Conservation (phyloP, 495 filamentous ascomycete genomes). For the Penicillium cataractarum region DNA sequence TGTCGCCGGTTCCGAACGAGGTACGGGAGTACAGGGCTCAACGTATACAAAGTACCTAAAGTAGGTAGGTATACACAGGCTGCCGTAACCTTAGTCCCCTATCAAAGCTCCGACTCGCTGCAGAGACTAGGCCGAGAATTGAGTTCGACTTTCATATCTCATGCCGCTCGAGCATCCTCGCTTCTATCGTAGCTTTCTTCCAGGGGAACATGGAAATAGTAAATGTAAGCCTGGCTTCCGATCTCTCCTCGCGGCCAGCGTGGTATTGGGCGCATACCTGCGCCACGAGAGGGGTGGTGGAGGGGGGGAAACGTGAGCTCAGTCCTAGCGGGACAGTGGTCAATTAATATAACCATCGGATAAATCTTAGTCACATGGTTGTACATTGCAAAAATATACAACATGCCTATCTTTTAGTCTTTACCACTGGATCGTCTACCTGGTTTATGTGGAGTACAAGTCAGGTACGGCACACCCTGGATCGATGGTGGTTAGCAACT, state of each 20-base stretch:
- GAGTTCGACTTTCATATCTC: not conserved
- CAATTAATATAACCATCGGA: not conserved
- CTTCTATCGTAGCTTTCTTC: not conserved
- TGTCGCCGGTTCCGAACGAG: not conserved
- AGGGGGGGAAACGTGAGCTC: slow-evolving; percentile 2
- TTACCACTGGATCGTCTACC: not conserved
- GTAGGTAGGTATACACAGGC: not conserved
- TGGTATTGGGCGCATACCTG: slow-evolving; percentile 19
- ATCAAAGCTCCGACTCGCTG: not conserved
- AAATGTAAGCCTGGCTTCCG: not conserved
- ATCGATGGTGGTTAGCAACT: not conserved
- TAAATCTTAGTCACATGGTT: not conserved
- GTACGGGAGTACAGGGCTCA: not conserved
- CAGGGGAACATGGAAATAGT: not conserved
- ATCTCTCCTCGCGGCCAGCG: slow-evolving; percentile 7
- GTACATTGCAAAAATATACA: no score
- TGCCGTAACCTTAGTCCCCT: not conserved
- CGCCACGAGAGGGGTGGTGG: slow-evolving; percentile 8
- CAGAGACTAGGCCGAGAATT: slow-evolving; percentile 1
- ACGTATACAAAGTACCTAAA: not conserved
- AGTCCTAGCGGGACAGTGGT: not conserved
- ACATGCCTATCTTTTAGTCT: not conserved
- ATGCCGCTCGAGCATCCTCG: not conserved
- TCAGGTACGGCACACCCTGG: not conserved
- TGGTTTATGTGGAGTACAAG: not conserved